Percentiles rank a stretch among this genome's conserved stretches.
Conservation (phyloP, 2,329 filamentous ascomycete genomes). For the Trichoderma breve region DNA sequence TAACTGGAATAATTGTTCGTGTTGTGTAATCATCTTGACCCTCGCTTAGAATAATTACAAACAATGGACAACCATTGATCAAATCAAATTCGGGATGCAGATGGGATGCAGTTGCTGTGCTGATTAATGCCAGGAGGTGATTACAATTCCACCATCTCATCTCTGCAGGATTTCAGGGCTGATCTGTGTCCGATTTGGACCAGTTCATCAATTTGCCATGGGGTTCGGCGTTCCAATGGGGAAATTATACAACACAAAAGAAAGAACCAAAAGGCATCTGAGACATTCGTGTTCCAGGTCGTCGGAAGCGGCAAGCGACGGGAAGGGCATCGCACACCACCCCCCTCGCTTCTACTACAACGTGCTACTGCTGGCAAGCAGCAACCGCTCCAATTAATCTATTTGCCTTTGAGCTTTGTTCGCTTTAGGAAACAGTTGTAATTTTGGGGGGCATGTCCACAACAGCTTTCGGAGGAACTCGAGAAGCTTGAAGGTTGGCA, state of each 20-base stretch:
- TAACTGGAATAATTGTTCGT: not conserved
- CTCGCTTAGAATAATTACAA: not conserved
- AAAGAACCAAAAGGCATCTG: not conserved
- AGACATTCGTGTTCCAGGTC: conserved; percentile 14
- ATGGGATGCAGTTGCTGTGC: not conserved
- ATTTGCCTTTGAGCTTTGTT: not conserved
- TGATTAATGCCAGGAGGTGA: not conserved
- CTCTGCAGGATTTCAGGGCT: not conserved
- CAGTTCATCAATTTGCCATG: not conserved
- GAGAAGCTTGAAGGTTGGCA: not conserved
- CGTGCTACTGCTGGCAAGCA: not conserved
- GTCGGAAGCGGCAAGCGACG: conserved; percentile 2
- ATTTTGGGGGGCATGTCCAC: not conserved
- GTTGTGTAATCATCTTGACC: not conserved
- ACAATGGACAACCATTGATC: not conserved
- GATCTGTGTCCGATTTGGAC: not conserved
- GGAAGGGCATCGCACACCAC: not conserved
- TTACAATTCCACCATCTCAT: not conserved
- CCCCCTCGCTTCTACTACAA: not conserved
- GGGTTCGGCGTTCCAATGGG: not conserved
- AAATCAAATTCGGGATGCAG: not conserved
- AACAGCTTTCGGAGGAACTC: not conserved
- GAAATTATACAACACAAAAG: not conserved
- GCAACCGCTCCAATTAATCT: not conserved
- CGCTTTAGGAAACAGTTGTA: not conserved